These are phyloP conservation scores for Penicillium frequentans DNA, from an alignment of 2,329 filamentous ascomycete species.

Conservation along the genomic window DNA sequence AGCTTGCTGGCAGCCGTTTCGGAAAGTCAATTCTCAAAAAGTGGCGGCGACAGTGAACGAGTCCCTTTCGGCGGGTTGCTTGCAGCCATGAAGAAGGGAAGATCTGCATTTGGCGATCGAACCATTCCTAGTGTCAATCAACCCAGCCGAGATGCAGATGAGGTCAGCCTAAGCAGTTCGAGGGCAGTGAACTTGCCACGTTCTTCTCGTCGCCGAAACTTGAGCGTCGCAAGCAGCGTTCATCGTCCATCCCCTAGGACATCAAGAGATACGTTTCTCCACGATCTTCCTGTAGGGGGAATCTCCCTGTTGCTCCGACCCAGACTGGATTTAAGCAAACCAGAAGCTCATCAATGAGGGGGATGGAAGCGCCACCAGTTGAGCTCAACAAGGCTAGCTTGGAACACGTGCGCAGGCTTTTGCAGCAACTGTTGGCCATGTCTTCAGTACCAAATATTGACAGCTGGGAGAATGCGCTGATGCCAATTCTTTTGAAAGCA, in stretches of 20 bases:
- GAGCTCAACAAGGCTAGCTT: conserved; percentile 86
- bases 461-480: conserved; percentile 85
- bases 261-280: conserved; percentile 56
- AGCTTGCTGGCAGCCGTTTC: conserved; percentile 77
- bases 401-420: conserved; percentile 80
- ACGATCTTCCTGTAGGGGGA: conserved; percentile 39
- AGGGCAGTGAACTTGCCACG: conserved; percentile 62
- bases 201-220: conserved; percentile 70
- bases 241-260: conserved; percentile 72
- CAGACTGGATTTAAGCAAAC: conserved; percentile 55
- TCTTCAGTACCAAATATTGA: conserved; percentile 68
- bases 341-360: conserved; percentile 81
- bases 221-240: conserved; percentile 77
- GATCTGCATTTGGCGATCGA: conserved; percentile 71
- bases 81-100: conserved; percentile 71
- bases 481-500: conserved; percentile 86
- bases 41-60: conserved; percentile 70
- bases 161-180: conserved; percentile 63
- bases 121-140: conserved; percentile 70
- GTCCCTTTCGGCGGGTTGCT: conserved; percentile 71
- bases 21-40: conserved; percentile 62
- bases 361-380: conserved; percentile 69
- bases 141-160: conserved; percentile 64
- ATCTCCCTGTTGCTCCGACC: conserved; percentile 37
- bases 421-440: conserved; percentile 81